Evolutionary conservation across 176 grass and related monocot genomes (phyloP), one percentile per base, ranked within the genome.

Genomic region (Urochloa ruziziensis): DNA sequence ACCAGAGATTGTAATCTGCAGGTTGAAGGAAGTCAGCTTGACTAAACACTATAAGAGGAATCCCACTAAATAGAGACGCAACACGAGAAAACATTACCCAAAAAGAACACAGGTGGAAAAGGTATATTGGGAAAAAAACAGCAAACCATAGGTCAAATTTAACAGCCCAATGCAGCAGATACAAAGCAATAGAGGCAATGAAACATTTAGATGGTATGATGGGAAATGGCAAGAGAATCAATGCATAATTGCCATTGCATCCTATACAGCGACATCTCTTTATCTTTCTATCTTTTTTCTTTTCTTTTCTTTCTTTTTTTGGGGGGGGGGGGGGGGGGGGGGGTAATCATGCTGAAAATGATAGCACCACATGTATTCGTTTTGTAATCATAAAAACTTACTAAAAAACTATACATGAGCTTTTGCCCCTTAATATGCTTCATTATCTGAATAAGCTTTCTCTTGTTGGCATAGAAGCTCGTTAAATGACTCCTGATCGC

Each of bases 1-100:
- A 10, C 87, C 93, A 62, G 91, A 88, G 79, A 99, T 89, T 66
- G 89, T 94, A 61, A 89, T 86, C 94, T 97, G 84, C 64, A 86
- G 57, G 56, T 86, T 74, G 47, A 78, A 39, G 82, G n/a, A 91
- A 67, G 68, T 83, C 42, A 87, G 84, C 51, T 61, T 44, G n/a
- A 54, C 18, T 59, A 84, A 44, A 51, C 63, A 80, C 17, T 43
- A 74, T 37, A 43, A 78, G 34, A 82, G 18, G 57, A 60, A 48
- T 30, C 7, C 2, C 12, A 78, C 30, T 49, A 82, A 90, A 67
- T 12, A 2, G 33, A 81, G 19, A 67, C 11, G 28, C 13, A n/a
- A 81, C 9, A 29, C 40, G 17, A 54, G 5, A 80, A 54, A 56
- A 14, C 6, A 42, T 48, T 27, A 66, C 4, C 15, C 36, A 57